Evolutionary conservation across 2,329 filamentous ascomycete genomes (phyloP), one percentile per base, ranked within the genome.

Genomic region (Verticillium nubilum): DNA sequence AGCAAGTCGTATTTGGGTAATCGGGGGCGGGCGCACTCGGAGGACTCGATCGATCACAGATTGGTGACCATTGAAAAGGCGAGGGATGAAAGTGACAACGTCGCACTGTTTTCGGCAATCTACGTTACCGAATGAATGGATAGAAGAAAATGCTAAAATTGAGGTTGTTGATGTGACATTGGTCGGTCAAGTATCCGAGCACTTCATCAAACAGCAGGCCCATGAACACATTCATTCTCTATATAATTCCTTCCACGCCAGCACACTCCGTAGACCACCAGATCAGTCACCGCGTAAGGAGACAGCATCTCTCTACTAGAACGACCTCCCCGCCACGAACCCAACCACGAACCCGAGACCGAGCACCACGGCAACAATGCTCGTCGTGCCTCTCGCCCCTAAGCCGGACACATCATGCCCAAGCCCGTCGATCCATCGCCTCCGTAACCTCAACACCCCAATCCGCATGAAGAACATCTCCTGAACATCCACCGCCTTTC

Each of bases 271-370:
- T 19, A 50, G 25, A 6, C 12, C 19, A 25, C 42, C 19, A 50
- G n/a, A 23, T 50, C 42, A 50, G 42, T 50, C n/a, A 23, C 7
- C 42, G 9, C n/a, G 25, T 13, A 31, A n/a, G 5, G 19, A 23
- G 10, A 50, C 23, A 12, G 17, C 35, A 42, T 4, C 42, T 50
- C 42, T 50, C 42, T 23, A 7, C 52, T 54, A 56, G 6, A 37
- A 19, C 29, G 19, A 37, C 54, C 54, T 19, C 23, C 54, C 54
- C 28, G 31, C 54, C 19, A 56, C 31, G 19, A 35, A 56, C 15
- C 54, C 54, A n/a, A 56, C 23, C 80, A 82, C 26, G 79, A 82
- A 35, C 80, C 88, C n/a, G 79, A 82, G 33, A 77, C 62, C 64
- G 7, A 57, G 63, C 4, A 66, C 59, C 61, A 64, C 52, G 60